Evolutionary conservation across 257 asterid genomes (phyloP), one percentile per base, ranked within the genome.

Genomic region (Solanum chilense): DNA sequence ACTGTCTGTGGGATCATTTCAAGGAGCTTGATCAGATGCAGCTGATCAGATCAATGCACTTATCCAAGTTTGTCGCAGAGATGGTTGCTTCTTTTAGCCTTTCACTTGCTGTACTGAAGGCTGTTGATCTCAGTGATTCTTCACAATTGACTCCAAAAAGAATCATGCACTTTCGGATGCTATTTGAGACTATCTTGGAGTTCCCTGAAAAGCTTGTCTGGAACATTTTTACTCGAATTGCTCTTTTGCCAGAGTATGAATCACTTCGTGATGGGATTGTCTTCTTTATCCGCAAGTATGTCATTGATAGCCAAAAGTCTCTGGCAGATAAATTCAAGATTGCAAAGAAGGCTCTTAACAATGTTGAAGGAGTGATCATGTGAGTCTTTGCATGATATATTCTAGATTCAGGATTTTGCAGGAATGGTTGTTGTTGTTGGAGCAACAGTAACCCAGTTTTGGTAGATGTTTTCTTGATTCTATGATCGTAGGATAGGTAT

Each of bases 1-100:
- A 92, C 88, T 95, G 99, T 89, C 74, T 96, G 88, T 97, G 99
- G 99, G 99, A 97, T 89, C 98, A 94, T 89, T 93, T 93, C 93
- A 96, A 95, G 92, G 98, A 96, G 86, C 90, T 97, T 90, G 99
- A 95, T 78, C 91, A 96, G 7, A 96, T 92, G 98, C 82, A 92
- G 31, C 91, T 95, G 93, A 70, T 91, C 66, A 93, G 96, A 92
- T 97, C 99, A 58, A 93, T 97, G 97, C 95, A 97, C 92, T 93
- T 97, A 68, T 89, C 99, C 9, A 95, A 95, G 89, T 95, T 97
- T 89, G 89, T 91, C 3, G 98, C 98, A 12, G 95, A 94, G 88
- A 94, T 97, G 98, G 83, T 95, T 77, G 90, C 92, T 64, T 93
- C 94, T 64, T 95, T 92, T 77, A 94, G 95, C 88, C 90, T 95